Percentiles rank a stretch among this genome's conserved stretches.
phyloP scores from a whole-genome alignment of 805 yeast species.

The Suhomyces prunicola region DNA sequence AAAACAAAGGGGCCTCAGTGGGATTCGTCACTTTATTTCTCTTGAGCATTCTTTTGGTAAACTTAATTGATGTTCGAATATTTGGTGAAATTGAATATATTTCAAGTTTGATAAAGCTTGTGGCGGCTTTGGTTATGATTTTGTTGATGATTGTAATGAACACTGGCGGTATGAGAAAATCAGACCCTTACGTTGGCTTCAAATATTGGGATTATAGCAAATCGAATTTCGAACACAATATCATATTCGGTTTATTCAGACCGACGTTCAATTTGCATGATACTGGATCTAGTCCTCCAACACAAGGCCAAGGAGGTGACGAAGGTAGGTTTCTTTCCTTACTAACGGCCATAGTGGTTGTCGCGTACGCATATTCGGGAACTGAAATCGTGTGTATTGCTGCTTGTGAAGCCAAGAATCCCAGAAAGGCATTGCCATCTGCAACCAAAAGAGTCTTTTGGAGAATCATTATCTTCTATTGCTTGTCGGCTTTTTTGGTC shows the following conservation, averaged over 20 bases:
- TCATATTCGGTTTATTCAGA: slow-evolving; percentile 69
- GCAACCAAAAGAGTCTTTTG: slow-evolving; percentile 76
- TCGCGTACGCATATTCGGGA: slow-evolving; percentile 76
- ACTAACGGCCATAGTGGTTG: slow-evolving; percentile 57
- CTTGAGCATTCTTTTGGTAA: slow-evolving; percentile 46
- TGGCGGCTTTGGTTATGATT: slow-evolving; percentile 51
- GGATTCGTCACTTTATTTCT: slow-evolving; percentile 67
- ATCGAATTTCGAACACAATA: slow-evolving; percentile 43
- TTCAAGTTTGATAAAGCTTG: slow-evolving; percentile 55
- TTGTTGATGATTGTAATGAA: slow-evolving; percentile 65
- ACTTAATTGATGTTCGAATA: slow-evolving; percentile 64
- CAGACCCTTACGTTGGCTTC: slow-evolving; percentile 51
- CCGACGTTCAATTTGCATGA: slow-evolving; percentile 70
- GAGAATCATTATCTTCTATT: slow-evolving; percentile 62
- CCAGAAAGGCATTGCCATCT: slow-evolving; percentile 70
- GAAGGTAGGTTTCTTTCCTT: slow-evolving; percentile 61
- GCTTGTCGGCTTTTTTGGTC: slow-evolving; percentile 64
- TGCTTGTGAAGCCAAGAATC: slow-evolving; percentile 82
- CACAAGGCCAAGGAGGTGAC: slow-evolving; percentile 57
- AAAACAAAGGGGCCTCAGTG: slow-evolving; percentile 38
- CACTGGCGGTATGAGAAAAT: slow-evolving; percentile 50
- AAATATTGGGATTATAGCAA: slow-evolving; percentile 60
- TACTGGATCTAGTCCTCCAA: slow-evolving; percentile 47
- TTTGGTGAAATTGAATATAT: slow-evolving; percentile 74
- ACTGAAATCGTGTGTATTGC: slow-evolving; percentile 81